Evolutionary conservation across 202 grass and related monocot species (phyloP), one percentile per base, ranked within the genome.

Genomic region (Dendrocalamus latiflorus): DNA sequence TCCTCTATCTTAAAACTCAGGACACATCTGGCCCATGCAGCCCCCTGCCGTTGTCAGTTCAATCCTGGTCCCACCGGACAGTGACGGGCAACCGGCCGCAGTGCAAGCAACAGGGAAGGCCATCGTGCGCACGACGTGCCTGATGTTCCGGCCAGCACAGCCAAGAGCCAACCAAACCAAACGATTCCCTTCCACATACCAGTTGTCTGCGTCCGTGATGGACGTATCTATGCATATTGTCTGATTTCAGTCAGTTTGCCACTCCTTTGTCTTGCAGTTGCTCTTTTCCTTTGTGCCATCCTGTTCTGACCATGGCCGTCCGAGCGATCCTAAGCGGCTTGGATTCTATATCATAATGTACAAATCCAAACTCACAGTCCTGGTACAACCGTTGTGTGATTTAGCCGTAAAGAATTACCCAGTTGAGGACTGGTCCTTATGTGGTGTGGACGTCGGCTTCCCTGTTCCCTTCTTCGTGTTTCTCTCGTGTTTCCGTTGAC

Each of bases 1-100:
- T 53, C 16, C 66, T 4, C 47, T 13, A 53, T 64, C 60, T 34
- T 64, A n/a, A 3, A 41, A 21, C 30, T 55, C 48, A 4, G 34
- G 50, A 42, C 34, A 42, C 28, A 17, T 65, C n/a, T 65, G 70
- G 44, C n/a, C 56, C 80, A 62, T 64, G 44, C 80, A 83, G 17
- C 58, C 54, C 9, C 24, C 55, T 22, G 72, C 55, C 82, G 8
- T 13, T 37, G 50, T 69, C 50, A 68, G 72, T n/a, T n/a, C n/a
- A 21, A 24, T 37, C 63, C 63, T 48, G 3, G 63, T 20, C 61
- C 73, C 41, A 48, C 18, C 73, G 15, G 64, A 59, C 51, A 26
- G 51, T 34, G 82, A 61, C 39, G 6, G 36, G 5, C 70, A 42
- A 51, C 39, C 17, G 17, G 36, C 51, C 1, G 51, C 51, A n/a